Evolutionary conservation across 192 early-diverging fungal genomes (phyloP).

Genomic region (Coemansia sp.): DNA sequence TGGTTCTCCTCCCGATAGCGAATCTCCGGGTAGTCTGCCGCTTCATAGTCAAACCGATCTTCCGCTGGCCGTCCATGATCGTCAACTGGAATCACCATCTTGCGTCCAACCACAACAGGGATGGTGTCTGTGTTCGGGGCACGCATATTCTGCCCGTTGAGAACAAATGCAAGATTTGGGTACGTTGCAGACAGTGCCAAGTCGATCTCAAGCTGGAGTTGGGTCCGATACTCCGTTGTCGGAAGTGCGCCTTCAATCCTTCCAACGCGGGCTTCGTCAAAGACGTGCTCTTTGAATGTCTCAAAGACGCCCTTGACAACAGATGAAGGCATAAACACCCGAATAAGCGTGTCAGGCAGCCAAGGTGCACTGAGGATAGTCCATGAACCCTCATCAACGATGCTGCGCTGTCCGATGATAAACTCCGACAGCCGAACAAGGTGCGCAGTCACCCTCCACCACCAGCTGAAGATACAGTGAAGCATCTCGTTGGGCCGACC

Average conservation of each 20-base stretch:
- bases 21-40: constrained; percentile 58
- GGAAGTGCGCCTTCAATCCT: constrained; percentile 16
- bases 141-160: constrained; percentile 68
- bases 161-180: constrained; percentile 58
- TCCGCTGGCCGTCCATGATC: constrained; percentile 57
- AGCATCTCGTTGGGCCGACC: constrained; percentile 64
- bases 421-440: constrained; percentile 77
- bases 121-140: constrained; percentile 86
- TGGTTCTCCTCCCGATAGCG: constrained; percentile 20
- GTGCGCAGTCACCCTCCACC: constrained; percentile 73
- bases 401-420: constrained; percentile 69
- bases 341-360: constrained; percentile 53
- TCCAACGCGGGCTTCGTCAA: constrained; percentile 27
- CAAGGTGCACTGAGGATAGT: constrained; percentile 56
- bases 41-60: constrained; percentile 58
- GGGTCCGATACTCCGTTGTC: constrained; percentile 18
- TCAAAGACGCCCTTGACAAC: constrained; percentile 54
- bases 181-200: constrained; percentile 43
- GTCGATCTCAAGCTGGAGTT: constrained; percentile 42
- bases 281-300: constrained; percentile 4
- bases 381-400: constrained; percentile 75
- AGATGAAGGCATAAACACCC: constrained; percentile 52
- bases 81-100: constrained; percentile 81
- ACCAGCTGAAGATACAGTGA: constrained; percentile 58
- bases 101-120: constrained; percentile 72